Evolutionary conservation across 1,284 basidiomycete species (phyloP).

Genomic region (Rhodotorula sp.): DNA sequence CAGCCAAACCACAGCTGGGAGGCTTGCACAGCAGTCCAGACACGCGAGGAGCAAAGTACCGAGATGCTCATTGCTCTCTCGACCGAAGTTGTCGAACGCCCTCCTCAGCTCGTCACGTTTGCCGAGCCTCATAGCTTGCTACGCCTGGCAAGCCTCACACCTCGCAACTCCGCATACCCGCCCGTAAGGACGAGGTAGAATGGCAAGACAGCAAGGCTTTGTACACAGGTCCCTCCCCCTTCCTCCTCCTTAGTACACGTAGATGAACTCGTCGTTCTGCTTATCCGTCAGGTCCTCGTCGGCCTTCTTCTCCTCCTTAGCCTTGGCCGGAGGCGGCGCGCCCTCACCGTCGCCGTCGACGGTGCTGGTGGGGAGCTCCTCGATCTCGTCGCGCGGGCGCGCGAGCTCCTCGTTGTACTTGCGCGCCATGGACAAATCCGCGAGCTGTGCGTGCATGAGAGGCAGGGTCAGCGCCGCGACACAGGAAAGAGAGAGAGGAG

Average conservation of each 20-base stretch:
- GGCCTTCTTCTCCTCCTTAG: neutral
- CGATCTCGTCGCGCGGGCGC: neutral
- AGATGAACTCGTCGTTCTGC: slow-evolving; percentile 48
- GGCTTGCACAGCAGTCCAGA: too few relatives aligned
- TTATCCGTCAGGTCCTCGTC: slow-evolving; percentile 47
- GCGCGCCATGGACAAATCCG: slow-evolving; percentile 47
- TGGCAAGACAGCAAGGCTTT: too few relatives aligned
- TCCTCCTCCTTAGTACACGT: slow-evolving; percentile 10
- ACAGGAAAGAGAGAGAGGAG: too few relatives aligned
- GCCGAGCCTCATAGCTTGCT: too few relatives aligned
- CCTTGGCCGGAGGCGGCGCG: neutral
- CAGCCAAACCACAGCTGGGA: too few relatives aligned
- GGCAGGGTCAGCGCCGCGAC: neutral
- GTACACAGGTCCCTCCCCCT: neutral
- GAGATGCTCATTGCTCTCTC: too few relatives aligned
- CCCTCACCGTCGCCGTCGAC: neutral
- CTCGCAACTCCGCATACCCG: too few relatives aligned
- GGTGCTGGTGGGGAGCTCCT: neutral
- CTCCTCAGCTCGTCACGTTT: too few relatives aligned
- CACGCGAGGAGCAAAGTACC: too few relatives aligned
- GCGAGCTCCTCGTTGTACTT: slow-evolving; percentile 27
- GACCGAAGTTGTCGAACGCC: too few relatives aligned
- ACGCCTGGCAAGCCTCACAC: too few relatives aligned
- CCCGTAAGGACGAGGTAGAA: too few relatives aligned
- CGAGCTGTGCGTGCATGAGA: neutral